These are phyloP conservation scores for Plasmopara muralis DNA, from an alignment of 352 stramenopile species.

Conservation along the genomic window DNA sequence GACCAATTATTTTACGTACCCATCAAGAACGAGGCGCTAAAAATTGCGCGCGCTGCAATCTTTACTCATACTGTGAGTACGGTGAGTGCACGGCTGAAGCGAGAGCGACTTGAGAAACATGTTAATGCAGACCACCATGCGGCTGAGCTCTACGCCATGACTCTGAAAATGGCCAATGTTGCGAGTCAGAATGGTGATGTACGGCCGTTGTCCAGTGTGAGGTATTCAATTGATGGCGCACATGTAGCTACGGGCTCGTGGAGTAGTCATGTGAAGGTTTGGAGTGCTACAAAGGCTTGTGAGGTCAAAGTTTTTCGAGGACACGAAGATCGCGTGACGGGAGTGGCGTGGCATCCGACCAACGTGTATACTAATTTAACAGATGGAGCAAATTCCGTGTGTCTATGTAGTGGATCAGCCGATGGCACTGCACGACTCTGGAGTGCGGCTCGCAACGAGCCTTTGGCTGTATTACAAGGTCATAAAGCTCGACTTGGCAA, in stretches of 20 bases:
- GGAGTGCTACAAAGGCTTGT: conserved; percentile 71
- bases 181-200: conserved; percentile 94
- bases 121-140: conserved; percentile 47
- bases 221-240: conserved; percentile 53
- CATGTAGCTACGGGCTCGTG: conserved; percentile 88
- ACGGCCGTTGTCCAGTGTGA: conserved; percentile 77
- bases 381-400: conserved; percentile 46
- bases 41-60: conserved; percentile 74
- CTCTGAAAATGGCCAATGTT: conserved; percentile 75
- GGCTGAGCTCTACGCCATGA: conserved; percentile 70
- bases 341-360: conserved; percentile 77
- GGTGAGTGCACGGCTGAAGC: conserved; percentile 52
- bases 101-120: conserved; percentile 38
- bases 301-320: conserved; percentile 75
- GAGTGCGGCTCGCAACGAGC: conserved; percentile 45
- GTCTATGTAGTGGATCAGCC: conserved; percentile 70
- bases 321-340: conserved; percentile 84
- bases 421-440: conserved; percentile 75
- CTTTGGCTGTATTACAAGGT: conserved; percentile 55
- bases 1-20: conserved; percentile 86
- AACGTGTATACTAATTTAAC: conserved; percentile 51
- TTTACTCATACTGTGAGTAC: conserved; percentile 67
- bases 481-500: conserved; percentile 73
- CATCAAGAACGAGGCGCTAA: conserved; percentile 69
- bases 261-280: conserved; percentile 92